These are phyloP conservation scores for Alliaria petiolata DNA, from an alignment of 345 rosid genomes.

Conservation along the genomic window DNA sequence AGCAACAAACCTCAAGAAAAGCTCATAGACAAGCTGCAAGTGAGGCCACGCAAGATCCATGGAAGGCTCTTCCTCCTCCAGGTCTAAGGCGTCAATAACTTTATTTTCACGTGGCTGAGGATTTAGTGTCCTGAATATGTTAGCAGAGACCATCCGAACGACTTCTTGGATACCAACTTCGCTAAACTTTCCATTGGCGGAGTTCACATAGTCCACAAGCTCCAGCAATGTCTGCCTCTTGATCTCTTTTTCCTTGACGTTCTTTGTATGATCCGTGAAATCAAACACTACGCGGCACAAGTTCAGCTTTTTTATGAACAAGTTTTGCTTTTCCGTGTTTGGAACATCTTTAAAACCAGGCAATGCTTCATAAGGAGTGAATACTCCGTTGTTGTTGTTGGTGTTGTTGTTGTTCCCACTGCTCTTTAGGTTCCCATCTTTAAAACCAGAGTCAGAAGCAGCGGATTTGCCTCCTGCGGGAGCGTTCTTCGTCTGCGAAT, in stretches of 20 bases:
- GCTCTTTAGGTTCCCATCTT: slow-evolving; percentile 38
- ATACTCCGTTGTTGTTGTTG: slow-evolving; percentile 16
- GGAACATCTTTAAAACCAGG: slow-evolving; percentile 62
- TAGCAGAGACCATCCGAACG: slow-evolving; percentile 57
- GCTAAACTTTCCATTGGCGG: slow-evolving; percentile 52
- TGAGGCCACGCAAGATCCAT: slow-evolving; percentile 87
- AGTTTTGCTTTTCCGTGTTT: slow-evolving; percentile 51
- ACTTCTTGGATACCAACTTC: slow-evolving; percentile 56
- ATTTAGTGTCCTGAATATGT: slow-evolving; percentile 54
- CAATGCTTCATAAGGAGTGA: slow-evolving; percentile 52
- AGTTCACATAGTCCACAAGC: slow-evolving; percentile 61
- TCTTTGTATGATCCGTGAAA: slow-evolving; percentile 54
- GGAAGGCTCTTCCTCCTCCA: slow-evolving; percentile 71
- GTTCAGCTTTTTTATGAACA: slow-evolving; percentile 50
- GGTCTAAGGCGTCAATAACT: slow-evolving; percentile 53
- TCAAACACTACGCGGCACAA: slow-evolving; percentile 61
- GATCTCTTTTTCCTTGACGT: slow-evolving; percentile 64
- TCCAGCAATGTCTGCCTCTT: slow-evolving; percentile 71
- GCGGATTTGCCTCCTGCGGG: slow-evolving; percentile 26
- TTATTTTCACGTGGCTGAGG: slow-evolving; percentile 67
- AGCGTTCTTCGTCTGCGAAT: slow-evolving; percentile 16
- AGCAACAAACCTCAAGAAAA: slow-evolving; percentile 66
- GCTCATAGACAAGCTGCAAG: slow-evolving; percentile 68
- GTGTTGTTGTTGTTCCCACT: slow-evolving; percentile 25
- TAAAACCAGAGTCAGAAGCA: slow-evolving; percentile 40